Conservation (phyloP, 306 rosid genomes). For the Oxytropis ochrocephala region DNA sequence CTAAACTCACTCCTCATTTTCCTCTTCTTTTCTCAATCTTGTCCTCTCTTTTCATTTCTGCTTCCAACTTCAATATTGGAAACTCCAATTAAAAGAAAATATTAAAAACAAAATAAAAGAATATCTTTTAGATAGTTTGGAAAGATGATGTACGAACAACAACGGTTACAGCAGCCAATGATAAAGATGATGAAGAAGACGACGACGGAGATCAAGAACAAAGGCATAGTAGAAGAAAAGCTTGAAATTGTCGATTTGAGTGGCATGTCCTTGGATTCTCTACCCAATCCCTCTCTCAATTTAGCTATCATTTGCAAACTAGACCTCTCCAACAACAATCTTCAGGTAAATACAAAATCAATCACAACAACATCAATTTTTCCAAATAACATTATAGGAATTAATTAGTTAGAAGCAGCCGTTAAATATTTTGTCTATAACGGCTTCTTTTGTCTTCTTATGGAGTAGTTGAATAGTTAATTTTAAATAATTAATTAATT, state of each 20-base stretch:
- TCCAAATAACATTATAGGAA: neutral
- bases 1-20: neutral
- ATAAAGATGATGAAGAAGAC: conserved; percentile 13
- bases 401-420: no score
- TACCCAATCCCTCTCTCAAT: conserved; percentile 67
- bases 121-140: neutral
- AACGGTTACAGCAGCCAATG: conserved; percentile 18
- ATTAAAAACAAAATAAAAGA: neutral
- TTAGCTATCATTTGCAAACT: conserved; percentile 60
- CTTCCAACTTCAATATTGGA: neutral
- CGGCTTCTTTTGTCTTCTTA: no score
- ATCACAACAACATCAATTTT: no score
- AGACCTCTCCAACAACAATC: conserved; percentile 88
- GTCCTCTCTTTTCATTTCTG: neutral
- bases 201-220: conserved; percentile 12
- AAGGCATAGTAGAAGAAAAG: conserved; percentile 35
- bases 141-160: conserved; percentile 54
- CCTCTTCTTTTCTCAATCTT: neutral
- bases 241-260: conserved; percentile 73
- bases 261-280: conserved; percentile 62
- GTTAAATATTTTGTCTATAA: no score
- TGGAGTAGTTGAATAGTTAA: no score
- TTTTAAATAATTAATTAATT: no score
- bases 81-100: neutral
- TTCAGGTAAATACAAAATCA: conserved; percentile 43